A percentile compares a stretch with the other conserved stretches of the same genome.
Conservation (phyloP, 495 filamentous ascomycete genomes). For the Neurospora hispaniola region DNA sequence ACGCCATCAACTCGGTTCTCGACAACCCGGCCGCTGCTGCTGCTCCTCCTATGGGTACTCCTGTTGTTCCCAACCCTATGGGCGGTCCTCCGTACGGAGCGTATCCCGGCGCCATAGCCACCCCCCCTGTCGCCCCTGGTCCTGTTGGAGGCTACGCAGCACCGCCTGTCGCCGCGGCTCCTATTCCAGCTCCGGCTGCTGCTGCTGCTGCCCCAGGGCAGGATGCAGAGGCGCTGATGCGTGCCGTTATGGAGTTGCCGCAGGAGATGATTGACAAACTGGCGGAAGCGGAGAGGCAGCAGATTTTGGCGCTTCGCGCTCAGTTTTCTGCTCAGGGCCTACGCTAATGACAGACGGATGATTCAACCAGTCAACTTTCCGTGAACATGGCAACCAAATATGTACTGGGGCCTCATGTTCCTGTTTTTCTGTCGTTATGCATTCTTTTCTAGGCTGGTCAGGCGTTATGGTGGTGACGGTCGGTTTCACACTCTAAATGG, state of each 20-base stretch:
- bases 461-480: not conserved
- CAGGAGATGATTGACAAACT: slow-evolving; percentile 66
- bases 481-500: not conserved
- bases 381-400: not conserved
- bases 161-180: slow-evolving; percentile 25
- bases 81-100: slow-evolving; percentile 14
- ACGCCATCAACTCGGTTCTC: slow-evolving; percentile 39
- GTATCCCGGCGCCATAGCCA: slow-evolving; percentile 48
- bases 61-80: slow-evolving; percentile 11
- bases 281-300: slow-evolving; percentile 57
- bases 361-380: not conserved
- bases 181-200: slow-evolving; percentile 19
- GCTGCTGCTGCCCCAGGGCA: slow-evolving; percentile 38
- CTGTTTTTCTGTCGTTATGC: not conserved
- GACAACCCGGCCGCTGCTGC: slow-evolving; percentile 22
- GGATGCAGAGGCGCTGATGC: slow-evolving; percentile 56
- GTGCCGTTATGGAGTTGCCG: slow-evolving; percentile 65
- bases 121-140: slow-evolving; percentile 38
- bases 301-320: slow-evolving; percentile 57
- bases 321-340: slow-evolving; percentile 11
- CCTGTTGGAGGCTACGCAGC: slow-evolving; percentile 23
- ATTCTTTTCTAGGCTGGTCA: not conserved
- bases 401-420: not conserved
- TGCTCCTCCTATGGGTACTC: slow-evolving; percentile 12
- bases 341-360: not conserved